Base-by-base conservation (phyloP, 169 alveolate species). In the Pseudocohnilembus persalinus region DNA sequence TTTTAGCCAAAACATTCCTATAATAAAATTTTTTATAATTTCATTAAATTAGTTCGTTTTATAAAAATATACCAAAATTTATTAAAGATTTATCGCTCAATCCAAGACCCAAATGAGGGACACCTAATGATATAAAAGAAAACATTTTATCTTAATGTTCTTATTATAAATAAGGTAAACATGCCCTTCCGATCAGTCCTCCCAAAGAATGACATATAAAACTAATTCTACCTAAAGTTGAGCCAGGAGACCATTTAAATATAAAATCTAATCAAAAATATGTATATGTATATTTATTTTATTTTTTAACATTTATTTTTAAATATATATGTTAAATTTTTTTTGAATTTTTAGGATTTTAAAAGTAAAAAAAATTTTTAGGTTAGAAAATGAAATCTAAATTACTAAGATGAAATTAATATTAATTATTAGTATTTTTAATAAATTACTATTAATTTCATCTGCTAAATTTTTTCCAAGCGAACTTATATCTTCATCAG, bases 51-150 rank as follows among this genome's bases (percentile, higher is more conserved):
- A 11, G 4, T 20, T 11, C 4, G 20, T 49, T 49, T 49, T 49
- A 11, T 49, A 11, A 49, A 11, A 11, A 11, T 49, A 11, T 49
- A 49, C 68, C 68, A 27, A 79, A 35, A 63, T 79, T 79, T 15
- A 79, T 49, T 49, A 79, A 29, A 30, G 64, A 29, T n/a, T 79
- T 68, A 27, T 79, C 31, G 0, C 35, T 29, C 79, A 93, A 92
- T 88, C 96, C 90, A 90, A 95, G 94, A 20, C 99, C 99, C 31
- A 98, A 88, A 90, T 98, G 99, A 31, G 99, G 99, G 29, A 98
- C 88, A 65, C 97, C 94, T 26, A 98, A 93, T 31, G 96, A 90
- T 84, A 96, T 83, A 81, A 90, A 97, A 33, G 96, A 84, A 90
- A 91, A 92, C 91, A 97, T 93, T 85, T 94, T 92, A 80, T 91